phyloP scores from a whole-genome alignment of 192 early-diverging fungal species.

The Thamnidium elegans region DNA sequence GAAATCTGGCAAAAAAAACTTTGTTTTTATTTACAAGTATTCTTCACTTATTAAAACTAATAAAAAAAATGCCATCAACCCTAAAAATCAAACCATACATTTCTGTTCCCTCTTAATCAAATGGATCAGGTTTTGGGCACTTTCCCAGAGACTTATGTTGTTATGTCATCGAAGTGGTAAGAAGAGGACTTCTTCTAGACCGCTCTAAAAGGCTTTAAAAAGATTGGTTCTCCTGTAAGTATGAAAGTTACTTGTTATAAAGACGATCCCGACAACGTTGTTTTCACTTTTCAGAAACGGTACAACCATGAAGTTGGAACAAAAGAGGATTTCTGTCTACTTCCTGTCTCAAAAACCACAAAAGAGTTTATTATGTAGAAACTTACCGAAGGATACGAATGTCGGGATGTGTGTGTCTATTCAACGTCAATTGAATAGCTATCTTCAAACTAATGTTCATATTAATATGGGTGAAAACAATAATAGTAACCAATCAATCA shows the following conservation, averaged over 20 bases:
- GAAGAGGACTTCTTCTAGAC: no score
- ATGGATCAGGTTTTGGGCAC: no score
- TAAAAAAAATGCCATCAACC: no score
- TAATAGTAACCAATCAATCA: background rate
- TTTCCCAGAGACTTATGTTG: no score
- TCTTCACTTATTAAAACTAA: no score
- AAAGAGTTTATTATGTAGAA: background rate
- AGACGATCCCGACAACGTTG: background rate
- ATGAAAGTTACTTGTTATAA: background rate
- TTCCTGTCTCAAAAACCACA: background rate
- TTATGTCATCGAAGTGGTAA: background rate
- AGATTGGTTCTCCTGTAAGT: background rate
- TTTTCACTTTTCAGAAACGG: background rate
- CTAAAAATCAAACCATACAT: no score
- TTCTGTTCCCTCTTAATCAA: no score
- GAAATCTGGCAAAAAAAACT: no score
- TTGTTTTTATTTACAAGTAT: no score
- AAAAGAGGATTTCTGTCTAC: background rate
- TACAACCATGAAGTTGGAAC: constrained; percentile 1
- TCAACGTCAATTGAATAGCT: background rate
- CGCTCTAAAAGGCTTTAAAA: background rate
- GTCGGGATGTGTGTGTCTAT: constrained; percentile 3
- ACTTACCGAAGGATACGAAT: background rate
- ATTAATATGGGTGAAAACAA: background rate
- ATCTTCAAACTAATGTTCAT: background rate